phyloP scores from a whole-genome alignment of 805 yeast genomes.

The Suhomyces tanzawaensis region DNA sequence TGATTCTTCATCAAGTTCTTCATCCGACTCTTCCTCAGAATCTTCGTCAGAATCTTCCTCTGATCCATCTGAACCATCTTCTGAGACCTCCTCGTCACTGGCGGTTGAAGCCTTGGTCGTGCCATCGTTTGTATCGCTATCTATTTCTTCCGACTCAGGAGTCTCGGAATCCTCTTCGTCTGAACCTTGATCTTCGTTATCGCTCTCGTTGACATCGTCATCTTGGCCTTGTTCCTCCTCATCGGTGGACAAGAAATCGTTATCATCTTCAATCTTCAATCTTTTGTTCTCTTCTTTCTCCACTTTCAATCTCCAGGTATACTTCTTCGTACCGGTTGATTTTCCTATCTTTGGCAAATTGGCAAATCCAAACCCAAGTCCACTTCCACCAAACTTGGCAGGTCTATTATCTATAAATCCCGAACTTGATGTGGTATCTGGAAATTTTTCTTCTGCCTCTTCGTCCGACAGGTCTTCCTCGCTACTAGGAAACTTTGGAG shows the following conservation, averaged over 20 bases:
- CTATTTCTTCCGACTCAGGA: slow-evolving; percentile 16
- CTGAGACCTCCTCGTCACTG: slow-evolving; percentile 13
- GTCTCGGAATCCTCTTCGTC: slow-evolving; percentile 23
- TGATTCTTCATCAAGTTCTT: slow-evolving; percentile 28
- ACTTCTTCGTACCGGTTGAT: slow-evolving; percentile 39
- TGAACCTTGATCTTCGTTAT: slow-evolving; percentile 10
- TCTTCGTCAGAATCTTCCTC: slow-evolving; percentile 30
- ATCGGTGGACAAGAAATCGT: slow-evolving; percentile 50
- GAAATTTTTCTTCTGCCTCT: slow-evolving; percentile 15
- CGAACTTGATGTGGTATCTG: slow-evolving; percentile 24
- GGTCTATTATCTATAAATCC: slow-evolving; percentile 74
- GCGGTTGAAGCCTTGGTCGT: slow-evolving; percentile 14
- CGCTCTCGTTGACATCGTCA: slow-evolving; percentile 17
- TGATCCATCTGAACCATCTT: slow-evolving; percentile 26
- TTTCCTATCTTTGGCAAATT: slow-evolving; percentile 49
- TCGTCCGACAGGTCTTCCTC: slow-evolving; percentile 12
- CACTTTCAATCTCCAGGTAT: slow-evolving; percentile 63
- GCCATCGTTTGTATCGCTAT: slow-evolving; percentile 20
- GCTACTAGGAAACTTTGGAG: slow-evolving; percentile 5
- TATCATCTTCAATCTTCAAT: slow-evolving; percentile 53
- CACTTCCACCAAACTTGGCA: slow-evolving; percentile 54
- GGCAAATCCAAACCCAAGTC: slow-evolving; percentile 68
- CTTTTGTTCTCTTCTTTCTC: slow-evolving; percentile 39
- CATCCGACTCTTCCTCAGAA: slow-evolving; percentile 27
- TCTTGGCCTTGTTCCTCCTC: slow-evolving; percentile 25